These are phyloP conservation scores for Fusarium staphyleae DNA, from an alignment of 2,329 filamentous ascomycete species.

Conservation along the genomic window DNA sequence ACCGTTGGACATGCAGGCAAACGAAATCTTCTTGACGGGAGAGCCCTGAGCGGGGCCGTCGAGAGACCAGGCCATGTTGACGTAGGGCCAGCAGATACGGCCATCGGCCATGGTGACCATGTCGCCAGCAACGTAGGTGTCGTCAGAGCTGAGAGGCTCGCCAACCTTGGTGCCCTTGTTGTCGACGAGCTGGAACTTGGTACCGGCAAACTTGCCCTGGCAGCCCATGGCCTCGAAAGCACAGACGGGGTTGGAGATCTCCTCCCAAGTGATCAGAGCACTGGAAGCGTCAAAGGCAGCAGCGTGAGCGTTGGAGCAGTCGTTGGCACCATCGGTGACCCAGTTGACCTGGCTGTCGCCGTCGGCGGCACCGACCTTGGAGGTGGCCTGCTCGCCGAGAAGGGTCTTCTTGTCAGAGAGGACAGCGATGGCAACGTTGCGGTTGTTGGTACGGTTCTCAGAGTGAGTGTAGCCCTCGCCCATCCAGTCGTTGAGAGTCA, in stretches of 20 bases:
- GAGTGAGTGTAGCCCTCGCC: slow-evolving; percentile 60
- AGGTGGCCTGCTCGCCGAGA: slow-evolving; percentile 60
- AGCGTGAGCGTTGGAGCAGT: slow-evolving; percentile 65
- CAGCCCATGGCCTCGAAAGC: slow-evolving; percentile 66
- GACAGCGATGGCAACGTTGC: slow-evolving; percentile 65
- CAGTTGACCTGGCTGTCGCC: slow-evolving; percentile 68
- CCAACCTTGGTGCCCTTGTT: slow-evolving; percentile 60
- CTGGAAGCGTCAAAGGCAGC: slow-evolving; percentile 60
- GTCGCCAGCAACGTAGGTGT: slow-evolving; percentile 67
- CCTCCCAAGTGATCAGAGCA: slow-evolving; percentile 67
- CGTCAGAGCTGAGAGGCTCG: slow-evolving; percentile 54
- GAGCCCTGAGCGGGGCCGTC: slow-evolving; percentile 32
- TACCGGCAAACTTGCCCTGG: slow-evolving; percentile 63
- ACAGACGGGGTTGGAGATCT: slow-evolving; percentile 63
- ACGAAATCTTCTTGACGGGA: slow-evolving; percentile 56
- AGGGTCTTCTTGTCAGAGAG: slow-evolving; percentile 66
- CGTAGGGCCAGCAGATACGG: slow-evolving; percentile 68
- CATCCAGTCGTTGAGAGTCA: slow-evolving; percentile 65
- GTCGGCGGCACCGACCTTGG: slow-evolving; percentile 57
- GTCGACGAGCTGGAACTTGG: slow-evolving; percentile 65
- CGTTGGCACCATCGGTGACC: slow-evolving; percentile 59
- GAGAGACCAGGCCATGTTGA: slow-evolving; percentile 60
- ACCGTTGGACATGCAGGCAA: slow-evolving; percentile 54
- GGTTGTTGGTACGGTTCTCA: slow-evolving; percentile 61
- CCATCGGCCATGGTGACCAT: slow-evolving; percentile 67